A percentile compares a stretch with the other conserved stretches of the same genome.
Conservation (phyloP, 2,329 filamentous ascomycete species). For the Aspergillus cejpii region DNA sequence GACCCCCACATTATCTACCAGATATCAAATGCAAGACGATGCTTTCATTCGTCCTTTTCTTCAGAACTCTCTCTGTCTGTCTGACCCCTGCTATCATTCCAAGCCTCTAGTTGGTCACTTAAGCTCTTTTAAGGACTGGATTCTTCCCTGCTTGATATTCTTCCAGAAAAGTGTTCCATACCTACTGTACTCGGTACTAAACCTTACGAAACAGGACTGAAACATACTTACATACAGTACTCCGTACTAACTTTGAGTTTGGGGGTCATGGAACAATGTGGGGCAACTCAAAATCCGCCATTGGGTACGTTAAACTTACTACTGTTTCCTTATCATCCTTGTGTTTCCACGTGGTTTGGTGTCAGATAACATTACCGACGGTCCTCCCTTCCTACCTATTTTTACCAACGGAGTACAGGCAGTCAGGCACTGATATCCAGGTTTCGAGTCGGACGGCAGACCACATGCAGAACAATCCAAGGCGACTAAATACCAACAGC, state of each 20-base stretch:
- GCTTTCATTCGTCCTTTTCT: neutral
- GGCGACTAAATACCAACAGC: no score
- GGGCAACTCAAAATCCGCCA: constrained; percentile 10
- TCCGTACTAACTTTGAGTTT: constrained; percentile 14
- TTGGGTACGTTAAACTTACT: constrained; percentile 8
- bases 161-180: neutral
- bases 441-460: no score
- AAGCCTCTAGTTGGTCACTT: no score
- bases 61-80: neutral
- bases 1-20: neutral
- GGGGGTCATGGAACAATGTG: constrained; percentile 6
- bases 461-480: no score
- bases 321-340: constrained; percentile 11
- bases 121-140: no score
- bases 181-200: no score
- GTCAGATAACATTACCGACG: constrained; percentile 7
- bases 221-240: neutral
- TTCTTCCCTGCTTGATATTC: no score
- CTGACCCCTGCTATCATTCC: no score
- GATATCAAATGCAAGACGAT: neutral
- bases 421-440: no score
- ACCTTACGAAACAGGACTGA: no score
- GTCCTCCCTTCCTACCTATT: no score
- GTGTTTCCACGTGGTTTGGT: constrained; percentile 19
- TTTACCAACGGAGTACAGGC: no score